A percentile compares a stretch with the other conserved stretches of the same genome.
These are phyloP conservation scores for Aristolochia contorta DNA, from an alignment of 164 flowering plant genomes.

Conservation along the genomic window DNA sequence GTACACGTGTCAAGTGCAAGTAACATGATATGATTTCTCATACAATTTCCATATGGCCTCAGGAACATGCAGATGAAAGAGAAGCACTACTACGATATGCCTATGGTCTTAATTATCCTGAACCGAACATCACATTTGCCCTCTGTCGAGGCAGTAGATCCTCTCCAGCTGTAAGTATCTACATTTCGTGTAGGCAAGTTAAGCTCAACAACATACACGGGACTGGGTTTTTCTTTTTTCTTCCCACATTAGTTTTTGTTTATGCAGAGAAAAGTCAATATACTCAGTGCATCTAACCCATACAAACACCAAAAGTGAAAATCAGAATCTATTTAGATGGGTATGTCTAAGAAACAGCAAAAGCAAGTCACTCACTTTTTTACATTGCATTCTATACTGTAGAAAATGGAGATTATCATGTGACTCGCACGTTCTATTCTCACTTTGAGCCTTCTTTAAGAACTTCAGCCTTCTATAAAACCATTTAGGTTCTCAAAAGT, in stretches of 20 bases:
- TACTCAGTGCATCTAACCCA: no score
- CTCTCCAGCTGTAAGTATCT: constrained; percentile 79
- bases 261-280: not conserved
- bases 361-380: no score
- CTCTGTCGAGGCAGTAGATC: constrained; percentile 95
- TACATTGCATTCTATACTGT: no score
- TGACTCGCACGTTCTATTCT: no score
- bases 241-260: not conserved
- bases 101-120: constrained; percentile 79
- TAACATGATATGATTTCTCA: constrained; percentile 3
- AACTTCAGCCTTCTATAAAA: no score
- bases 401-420: no score
- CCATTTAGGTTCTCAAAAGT: no score
- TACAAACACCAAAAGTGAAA: no score
- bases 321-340: no score
- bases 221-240: not conserved
- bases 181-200: not conserved
- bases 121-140: constrained; percentile 84
- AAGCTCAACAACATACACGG: not conserved
- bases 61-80: constrained; percentile 52
- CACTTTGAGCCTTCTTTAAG: no score
- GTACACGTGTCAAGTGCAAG: not conserved
- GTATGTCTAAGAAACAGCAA: no score
- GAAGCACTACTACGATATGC: constrained; percentile 61
- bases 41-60: not conserved